Evolutionary conservation across 202 grass and related monocot species (phyloP), one percentile per base, ranked within the genome.

Genomic region (Saccharum hybrid): DNA sequence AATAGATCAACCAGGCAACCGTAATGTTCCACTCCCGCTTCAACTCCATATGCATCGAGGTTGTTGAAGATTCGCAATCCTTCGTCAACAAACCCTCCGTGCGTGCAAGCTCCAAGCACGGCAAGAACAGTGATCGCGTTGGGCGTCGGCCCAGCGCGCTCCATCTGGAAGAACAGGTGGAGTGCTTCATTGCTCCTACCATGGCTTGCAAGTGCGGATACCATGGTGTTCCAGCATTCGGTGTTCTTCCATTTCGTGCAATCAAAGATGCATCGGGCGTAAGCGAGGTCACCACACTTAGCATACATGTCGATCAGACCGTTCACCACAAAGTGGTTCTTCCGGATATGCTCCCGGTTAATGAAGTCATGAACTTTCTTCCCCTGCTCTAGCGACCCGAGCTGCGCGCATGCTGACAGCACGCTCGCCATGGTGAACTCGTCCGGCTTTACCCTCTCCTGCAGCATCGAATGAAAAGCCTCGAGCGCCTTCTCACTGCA

Each of bases 141-240:
- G 52, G 92, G 89, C 19, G 77, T 91, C 34, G 63, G 83, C 34
- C 75, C 81, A 14, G 77, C 76, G 26, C 12, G 10, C 74, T 89
- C 86, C 92, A 94, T 91, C 80, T 31, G n/a, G 36, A 65, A 36
- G 41, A 94, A 94, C 28, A 91, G 30, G 10, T 30, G 54, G 21
- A 94, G 71, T 0, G 88, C 83, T 75, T 90, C 92, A 6, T 87
- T 7, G 0, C 77, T 75, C 41, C 1, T 43, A 11, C 92, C 88
- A 75, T 94, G 88, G 36, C 81, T 88, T 10, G 92, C 81, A 54
- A 91, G 81, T 8, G 88, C 92, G 4, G 88, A 91, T 73, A 94
- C 89, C 86, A 94, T 94, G 4, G 92, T 76, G 43, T 89, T 94
- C 86, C 86, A 94, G 82, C 92, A 91, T 23, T 85, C 86, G 0